A percentile compares a stretch with the other conserved stretches of the same genome.
phyloP scores from a whole-genome alignment of 148 eudicot genomes.

The Agrostemma githago region DNA sequence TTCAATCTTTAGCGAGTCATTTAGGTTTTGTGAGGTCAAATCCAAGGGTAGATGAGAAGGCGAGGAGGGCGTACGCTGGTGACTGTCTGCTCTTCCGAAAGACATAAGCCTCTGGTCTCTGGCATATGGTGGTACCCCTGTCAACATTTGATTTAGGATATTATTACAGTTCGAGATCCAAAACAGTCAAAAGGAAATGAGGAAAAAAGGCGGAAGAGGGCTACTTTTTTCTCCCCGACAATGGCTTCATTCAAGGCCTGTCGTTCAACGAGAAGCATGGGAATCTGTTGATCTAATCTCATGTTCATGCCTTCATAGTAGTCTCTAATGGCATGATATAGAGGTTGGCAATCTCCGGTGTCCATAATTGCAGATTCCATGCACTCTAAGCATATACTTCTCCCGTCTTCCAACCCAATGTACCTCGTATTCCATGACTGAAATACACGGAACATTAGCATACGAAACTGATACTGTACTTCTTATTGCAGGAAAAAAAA shows the following conservation, averaged over 20 bases:
- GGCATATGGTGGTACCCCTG: conserved; percentile 98
- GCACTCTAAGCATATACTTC: conserved; percentile 91
- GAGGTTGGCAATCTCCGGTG: conserved; percentile 94
- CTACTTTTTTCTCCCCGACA: conserved; percentile 94
- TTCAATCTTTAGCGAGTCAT: not conserved
- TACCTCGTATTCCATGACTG: conserved; percentile 74
- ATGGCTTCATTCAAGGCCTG: conserved; percentile 98
- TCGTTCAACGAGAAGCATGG: conserved; percentile 96
- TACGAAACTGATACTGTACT: not conserved
- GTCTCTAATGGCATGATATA: conserved; percentile 89
- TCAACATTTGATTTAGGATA: conserved; percentile 1
- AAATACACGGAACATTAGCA: conserved; percentile 8
- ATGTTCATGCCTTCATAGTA: conserved; percentile 96
- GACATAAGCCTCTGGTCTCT: conserved; percentile 96
- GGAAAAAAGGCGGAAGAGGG: not conserved
- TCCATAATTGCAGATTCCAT: conserved; percentile 98
- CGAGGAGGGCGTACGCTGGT: conserved; percentile 55
- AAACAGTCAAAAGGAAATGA: conserved; percentile 5
- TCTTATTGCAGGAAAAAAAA: not conserved
- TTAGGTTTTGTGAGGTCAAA: not conserved
- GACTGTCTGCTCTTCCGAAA: conserved; percentile 98
- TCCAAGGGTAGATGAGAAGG: not conserved
- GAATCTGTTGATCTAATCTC: conserved; percentile 91
- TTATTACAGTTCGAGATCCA: conserved; percentile 5
- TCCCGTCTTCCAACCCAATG: conserved; percentile 77